These are phyloP conservation scores for Hyaloscypha finlandica DNA, from an alignment of 495 filamentous ascomycete genomes.

Conservation along the genomic window DNA sequence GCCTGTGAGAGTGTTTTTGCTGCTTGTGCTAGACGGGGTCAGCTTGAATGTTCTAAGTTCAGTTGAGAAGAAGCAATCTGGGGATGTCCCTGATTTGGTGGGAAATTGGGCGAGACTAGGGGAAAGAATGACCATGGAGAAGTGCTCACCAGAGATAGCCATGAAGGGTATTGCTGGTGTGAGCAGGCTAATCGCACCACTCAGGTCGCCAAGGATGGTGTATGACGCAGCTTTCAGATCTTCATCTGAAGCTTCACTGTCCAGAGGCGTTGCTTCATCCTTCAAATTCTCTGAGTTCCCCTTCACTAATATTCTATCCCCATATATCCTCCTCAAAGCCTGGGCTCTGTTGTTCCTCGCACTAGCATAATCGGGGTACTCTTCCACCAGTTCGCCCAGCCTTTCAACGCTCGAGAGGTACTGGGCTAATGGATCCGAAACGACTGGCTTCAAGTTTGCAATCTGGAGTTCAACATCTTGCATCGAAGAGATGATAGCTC, in stretches of 20 bases:
- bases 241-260: constrained; percentile 9
- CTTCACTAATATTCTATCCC: constrained; percentile 43
- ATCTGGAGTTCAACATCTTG: constrained; percentile 49
- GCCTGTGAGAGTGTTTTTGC: constrained; percentile 67
- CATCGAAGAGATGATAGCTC: constrained; percentile 50
- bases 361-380: constrained; percentile 69
- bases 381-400: constrained; percentile 55
- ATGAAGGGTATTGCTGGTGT: constrained; percentile 48
- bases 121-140: not conserved
- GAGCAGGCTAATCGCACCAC: constrained; percentile 66
- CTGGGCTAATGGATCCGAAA: constrained; percentile 30
- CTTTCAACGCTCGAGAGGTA: constrained; percentile 44
- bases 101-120: not conserved
- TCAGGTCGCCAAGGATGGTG: constrained; percentile 59
- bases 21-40: constrained; percentile 40
- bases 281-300: constrained; percentile 28
- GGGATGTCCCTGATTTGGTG: not conserved
- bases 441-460: constrained; percentile 34
- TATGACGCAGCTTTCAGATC: constrained; percentile 34
- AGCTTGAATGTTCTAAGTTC: not conserved
- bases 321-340: constrained; percentile 58
- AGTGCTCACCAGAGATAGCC: constrained; percentile 40
- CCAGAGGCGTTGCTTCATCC: constrained; percentile 6
- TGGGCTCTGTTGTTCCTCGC: constrained; percentile 80
- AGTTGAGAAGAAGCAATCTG: too few species aligned